Evolutionary conservation across 2,329 filamentous ascomycete species (phyloP).

Genomic region (Dothideomycetes sp.): DNA sequence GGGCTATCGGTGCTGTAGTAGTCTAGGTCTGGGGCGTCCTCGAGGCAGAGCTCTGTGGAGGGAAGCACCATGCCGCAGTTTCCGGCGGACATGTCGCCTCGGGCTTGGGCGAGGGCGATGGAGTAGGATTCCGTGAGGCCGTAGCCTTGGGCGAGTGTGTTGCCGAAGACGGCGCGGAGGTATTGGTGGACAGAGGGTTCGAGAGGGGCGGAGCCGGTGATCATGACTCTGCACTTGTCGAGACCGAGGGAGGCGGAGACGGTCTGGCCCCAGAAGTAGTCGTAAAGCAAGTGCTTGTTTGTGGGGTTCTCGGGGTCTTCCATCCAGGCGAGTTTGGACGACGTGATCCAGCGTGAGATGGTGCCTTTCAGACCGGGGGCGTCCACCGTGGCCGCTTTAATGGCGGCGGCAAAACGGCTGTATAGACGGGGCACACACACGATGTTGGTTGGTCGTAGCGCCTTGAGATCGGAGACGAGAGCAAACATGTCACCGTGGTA

Average conservation of each 20-base stretch:
- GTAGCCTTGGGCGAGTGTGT: slow-evolving; percentile 8
- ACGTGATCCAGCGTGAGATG: slow-evolving; percentile 5
- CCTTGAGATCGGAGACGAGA: slow-evolving; percentile 9
- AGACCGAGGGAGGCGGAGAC: slow-evolving; percentile 8
- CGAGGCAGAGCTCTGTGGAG: slow-evolving; percentile 6
- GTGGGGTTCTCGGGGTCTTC: slow-evolving; percentile 9
- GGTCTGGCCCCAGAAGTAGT: slow-evolving; percentile 7
- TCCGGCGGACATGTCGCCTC: slow-evolving; percentile 6
- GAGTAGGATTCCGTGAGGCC: slow-evolving; percentile 10
- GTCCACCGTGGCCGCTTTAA: slow-evolving; percentile 5
- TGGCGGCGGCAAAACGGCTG: slow-evolving; percentile 7
- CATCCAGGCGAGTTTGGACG: slow-evolving; percentile 8
- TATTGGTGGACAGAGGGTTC: slow-evolving; percentile 8
- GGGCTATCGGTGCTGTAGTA: slow-evolving; percentile 8
- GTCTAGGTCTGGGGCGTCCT: slow-evolving; percentile 9
- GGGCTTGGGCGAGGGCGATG: slow-evolving; percentile 5
- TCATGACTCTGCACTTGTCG: slow-evolving; percentile 7
- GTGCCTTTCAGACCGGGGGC: slow-evolving; percentile 7
- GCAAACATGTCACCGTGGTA: slow-evolving; percentile 9
- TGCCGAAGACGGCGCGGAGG: slow-evolving; percentile 7
- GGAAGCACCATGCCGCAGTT: slow-evolving; percentile 9
- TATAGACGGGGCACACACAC: slow-evolving; percentile 6
- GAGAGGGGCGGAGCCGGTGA: slow-evolving; percentile 8
- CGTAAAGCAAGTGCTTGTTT: slow-evolving; percentile 8
- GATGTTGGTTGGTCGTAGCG: slow-evolving; percentile 8